A percentile compares a stretch with the other conserved stretches of the same genome.
Conservation (phyloP, 257 asterid genomes). For the Dorcoceras hygrometricum region DNA sequence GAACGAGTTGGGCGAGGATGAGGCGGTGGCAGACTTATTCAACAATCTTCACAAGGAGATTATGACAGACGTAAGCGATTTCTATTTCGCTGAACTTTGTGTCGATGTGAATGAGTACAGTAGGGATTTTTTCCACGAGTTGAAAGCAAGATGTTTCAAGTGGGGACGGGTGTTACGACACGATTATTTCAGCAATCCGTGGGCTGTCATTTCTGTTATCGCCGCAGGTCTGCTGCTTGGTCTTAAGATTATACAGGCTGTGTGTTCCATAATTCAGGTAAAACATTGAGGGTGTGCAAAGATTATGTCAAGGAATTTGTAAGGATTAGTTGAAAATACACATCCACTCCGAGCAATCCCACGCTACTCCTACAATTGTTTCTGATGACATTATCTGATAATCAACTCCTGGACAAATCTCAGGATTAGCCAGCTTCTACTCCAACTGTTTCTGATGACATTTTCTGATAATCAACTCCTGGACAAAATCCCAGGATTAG, state of each 20-base stretch:
- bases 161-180: conserved; percentile 18
- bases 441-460: too few species aligned
- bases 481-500: too few species aligned
- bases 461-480: too few species aligned
- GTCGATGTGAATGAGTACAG: conserved; percentile 23
- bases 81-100: conserved; percentile 24
- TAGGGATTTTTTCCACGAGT: conserved; percentile 19
- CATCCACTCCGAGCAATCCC: too few species aligned
- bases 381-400: too few species aligned
- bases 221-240: conserved; percentile 21
- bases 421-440: too few species aligned
- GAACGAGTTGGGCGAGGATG: conserved; percentile 16
- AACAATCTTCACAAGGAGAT: conserved; percentile 34
- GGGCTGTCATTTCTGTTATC: conserved; percentile 24
- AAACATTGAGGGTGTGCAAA: too few species aligned
- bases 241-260: conserved; percentile 23
- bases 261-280: conserved; percentile 20
- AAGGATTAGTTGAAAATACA: too few species aligned
- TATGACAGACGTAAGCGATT: conserved; percentile 20
- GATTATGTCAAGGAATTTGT: too few species aligned
- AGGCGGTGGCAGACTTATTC: conserved; percentile 28
- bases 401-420: too few species aligned
- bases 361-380: too few species aligned
- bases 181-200: conserved; percentile 26
- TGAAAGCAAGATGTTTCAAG: conserved; percentile 1